Percentiles rank a stretch among this genome's conserved stretches.
phyloP scores from a whole-genome alignment of 441 rosid species.

The Eutrema salsugineum region DNA sequence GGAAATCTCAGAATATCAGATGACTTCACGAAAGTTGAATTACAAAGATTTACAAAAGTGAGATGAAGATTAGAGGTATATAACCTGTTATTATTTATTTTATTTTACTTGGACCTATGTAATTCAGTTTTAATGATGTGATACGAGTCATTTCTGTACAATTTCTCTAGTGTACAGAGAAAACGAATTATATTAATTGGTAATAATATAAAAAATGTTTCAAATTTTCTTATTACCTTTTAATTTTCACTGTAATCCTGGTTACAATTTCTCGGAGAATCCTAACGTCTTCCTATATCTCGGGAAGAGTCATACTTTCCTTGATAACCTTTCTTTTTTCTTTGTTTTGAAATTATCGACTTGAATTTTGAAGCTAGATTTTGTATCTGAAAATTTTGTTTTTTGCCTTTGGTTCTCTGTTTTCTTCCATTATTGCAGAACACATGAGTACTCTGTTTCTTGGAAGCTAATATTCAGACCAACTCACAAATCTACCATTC shows the following conservation, averaged over 20 bases:
- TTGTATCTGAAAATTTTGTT: background rate
- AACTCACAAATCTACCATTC: background rate
- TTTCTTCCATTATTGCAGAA: constrained; percentile 1
- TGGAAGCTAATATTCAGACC: background rate
- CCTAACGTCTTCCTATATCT: constrained; percentile 15
- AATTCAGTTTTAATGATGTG: background rate
- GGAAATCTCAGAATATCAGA: background rate
- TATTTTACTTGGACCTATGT: background rate
- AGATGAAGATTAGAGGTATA: background rate
- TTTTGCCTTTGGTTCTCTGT: background rate
- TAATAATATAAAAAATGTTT: no score
- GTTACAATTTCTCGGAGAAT: constrained; percentile 3
- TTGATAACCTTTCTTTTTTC: background rate
- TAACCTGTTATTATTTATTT: background rate
- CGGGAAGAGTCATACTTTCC: background rate
- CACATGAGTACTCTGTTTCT: constrained; percentile 2
- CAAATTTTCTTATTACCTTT: background rate
- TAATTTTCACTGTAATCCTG: background rate
- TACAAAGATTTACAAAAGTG: background rate
- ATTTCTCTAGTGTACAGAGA: background rate
- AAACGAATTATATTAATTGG: background rate
- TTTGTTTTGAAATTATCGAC: background rate
- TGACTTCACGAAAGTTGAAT: no score
- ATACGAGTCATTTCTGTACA: background rate
- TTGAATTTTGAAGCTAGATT: background rate